Evolutionary conservation across 495 filamentous ascomycete genomes (phyloP).

Genomic region (Stereocaulon alpinum): DNA sequence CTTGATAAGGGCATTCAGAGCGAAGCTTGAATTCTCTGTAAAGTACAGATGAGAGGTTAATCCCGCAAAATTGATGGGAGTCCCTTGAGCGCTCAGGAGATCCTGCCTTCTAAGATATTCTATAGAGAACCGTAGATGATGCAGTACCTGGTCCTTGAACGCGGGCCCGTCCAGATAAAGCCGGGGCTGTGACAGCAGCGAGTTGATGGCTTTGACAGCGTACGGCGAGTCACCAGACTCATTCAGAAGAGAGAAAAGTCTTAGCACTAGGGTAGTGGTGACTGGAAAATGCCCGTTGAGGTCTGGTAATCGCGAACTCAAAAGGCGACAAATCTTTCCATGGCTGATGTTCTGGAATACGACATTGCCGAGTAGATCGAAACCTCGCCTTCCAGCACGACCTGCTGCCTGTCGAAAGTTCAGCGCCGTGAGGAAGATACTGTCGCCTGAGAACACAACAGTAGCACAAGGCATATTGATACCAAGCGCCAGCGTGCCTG

Average conservation of each 20-base stretch:
- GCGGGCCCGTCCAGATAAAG: constrained; percentile 56
- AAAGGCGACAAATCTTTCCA: constrained; percentile 47
- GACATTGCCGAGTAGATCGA: constrained; percentile 71
- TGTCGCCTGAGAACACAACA: constrained; percentile 65
- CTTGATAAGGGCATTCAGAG: constrained; percentile 61
- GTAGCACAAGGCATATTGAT: constrained; percentile 85
- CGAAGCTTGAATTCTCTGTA: constrained; percentile 60
- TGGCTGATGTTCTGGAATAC: constrained; percentile 48
- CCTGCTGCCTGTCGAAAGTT: constrained; percentile 69
- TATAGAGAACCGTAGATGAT: constrained; percentile 70
- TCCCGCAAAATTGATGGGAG: constrained; percentile 59
- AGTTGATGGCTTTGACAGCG: constrained; percentile 50
- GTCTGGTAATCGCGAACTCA: constrained; percentile 61
- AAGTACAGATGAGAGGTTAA: constrained; percentile 60
- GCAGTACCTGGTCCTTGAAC: constrained; percentile 53
- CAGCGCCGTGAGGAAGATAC: constrained; percentile 58
- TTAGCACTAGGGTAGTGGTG: constrained; percentile 59
- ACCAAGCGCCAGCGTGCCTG: constrained; percentile 63
- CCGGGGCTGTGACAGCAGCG: constrained; percentile 55
- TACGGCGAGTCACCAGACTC: constrained; percentile 50
- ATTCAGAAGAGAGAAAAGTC: constrained; percentile 55
- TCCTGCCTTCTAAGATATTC: constrained; percentile 63
- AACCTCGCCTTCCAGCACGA: constrained; percentile 68
- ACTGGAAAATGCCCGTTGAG: constrained; percentile 71
- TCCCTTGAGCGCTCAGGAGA: constrained; percentile 48